These are phyloP conservation scores for Neurospora tetraspora DNA, from an alignment of 495 filamentous ascomycete species.

Conservation along the genomic window DNA sequence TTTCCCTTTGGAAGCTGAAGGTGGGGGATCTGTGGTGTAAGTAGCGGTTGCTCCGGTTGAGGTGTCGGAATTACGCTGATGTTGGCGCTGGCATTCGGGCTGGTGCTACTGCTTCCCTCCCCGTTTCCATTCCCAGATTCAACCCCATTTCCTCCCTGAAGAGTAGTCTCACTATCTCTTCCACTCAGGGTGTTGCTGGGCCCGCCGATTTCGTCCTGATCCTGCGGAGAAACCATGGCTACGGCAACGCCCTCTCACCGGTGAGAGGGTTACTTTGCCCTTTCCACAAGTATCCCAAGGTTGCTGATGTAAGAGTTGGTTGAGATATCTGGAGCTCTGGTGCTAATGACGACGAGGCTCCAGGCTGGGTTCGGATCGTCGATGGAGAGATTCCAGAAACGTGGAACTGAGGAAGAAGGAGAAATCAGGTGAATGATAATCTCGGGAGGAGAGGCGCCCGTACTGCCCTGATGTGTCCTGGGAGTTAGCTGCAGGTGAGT, in stretches of 20 bases:
- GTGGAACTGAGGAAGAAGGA: neutral
- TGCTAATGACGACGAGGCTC: neutral
- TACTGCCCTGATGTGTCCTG: neutral
- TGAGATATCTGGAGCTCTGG: neutral
- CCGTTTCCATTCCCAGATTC: neutral
- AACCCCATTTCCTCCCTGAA: neutral
- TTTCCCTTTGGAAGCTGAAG: slow-evolving; percentile 10
- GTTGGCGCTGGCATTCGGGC: neutral
- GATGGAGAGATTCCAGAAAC: neutral
- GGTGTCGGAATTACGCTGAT: neutral
- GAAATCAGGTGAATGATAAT: neutral
- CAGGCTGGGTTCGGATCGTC: neutral
- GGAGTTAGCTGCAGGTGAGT: neutral
- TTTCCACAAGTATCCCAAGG: neutral
- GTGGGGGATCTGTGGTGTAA: neutral
- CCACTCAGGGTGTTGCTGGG: neutral
- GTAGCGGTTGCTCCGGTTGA: neutral
- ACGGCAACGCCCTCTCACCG: neutral
- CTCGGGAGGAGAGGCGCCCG: neutral
- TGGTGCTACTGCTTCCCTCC: neutral
- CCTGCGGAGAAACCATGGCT: neutral
- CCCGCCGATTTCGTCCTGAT: neutral
- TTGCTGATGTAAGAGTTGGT: neutral
- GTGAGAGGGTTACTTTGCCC: neutral
- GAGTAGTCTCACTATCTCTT: neutral